Conservation (phyloP, 1,284 basidiomycete genomes). For the Phellopilus nigrolimitatus region DNA sequence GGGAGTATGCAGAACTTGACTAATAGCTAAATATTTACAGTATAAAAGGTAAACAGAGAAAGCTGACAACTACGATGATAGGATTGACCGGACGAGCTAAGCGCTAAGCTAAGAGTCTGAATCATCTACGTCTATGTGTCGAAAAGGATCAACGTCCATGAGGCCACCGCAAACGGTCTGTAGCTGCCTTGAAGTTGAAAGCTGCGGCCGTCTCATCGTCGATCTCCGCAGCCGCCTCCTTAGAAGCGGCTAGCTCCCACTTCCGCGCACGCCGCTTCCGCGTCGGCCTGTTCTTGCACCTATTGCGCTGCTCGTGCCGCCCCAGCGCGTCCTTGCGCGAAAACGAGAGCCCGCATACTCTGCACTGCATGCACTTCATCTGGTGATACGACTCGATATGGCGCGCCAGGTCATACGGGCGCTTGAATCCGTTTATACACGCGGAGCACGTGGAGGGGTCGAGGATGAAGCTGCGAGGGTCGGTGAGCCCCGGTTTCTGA, state of each 20-base stretch:
- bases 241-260: conserved; percentile 7
- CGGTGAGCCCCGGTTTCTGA: no score
- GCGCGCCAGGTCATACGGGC: conserved; percentile 1
- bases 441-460: not conserved
- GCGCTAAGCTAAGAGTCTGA: no score
- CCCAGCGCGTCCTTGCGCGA: conserved; percentile 9
- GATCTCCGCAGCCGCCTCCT: not conserved
- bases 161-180: not conserved
- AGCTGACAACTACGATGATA: no score
- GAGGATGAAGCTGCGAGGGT: not conserved
- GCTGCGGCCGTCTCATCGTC: not conserved
- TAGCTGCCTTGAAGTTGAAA: not conserved
- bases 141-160: not conserved
- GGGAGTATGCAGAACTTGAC: no score
- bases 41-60: no score
- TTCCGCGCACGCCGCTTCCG: conserved; percentile 5
- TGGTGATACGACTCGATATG: conserved; percentile 4
- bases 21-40: no score
- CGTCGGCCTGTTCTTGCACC: not conserved
- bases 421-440: not conserved
- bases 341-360: not conserved
- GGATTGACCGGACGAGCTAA: no score
- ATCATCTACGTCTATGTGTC: no score
- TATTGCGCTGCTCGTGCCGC: not conserved
- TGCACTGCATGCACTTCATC: not conserved